Evolutionary conservation across 1,284 basidiomycete genomes (phyloP).

Genomic region (Testicularia cyperi): DNA sequence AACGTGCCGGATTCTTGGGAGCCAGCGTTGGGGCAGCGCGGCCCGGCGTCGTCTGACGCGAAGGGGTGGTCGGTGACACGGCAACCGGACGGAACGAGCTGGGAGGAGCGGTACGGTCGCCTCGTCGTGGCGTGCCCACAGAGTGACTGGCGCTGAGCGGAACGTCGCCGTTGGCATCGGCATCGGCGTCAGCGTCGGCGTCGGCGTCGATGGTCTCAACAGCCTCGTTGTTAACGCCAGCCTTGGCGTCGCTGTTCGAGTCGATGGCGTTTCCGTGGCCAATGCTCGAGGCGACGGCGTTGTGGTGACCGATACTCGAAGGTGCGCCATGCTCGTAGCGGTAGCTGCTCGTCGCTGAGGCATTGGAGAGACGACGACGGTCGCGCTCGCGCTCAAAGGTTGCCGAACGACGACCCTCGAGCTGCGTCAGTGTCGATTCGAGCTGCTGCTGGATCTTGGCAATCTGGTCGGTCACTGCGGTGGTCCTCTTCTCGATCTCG

Average conservation of each 20-base stretch:
- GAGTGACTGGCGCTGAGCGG: no score
- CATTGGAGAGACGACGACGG: constrained; percentile 23
- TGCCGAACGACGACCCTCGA: constrained; percentile 46
- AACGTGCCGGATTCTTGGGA: constrained; percentile 23
- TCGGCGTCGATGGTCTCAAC: constrained; percentile 31
- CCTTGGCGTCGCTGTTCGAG: background rate
- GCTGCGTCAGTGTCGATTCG: constrained; percentile 48
- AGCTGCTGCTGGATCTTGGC: constrained; percentile 53
- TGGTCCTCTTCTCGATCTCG: constrained; percentile 52
- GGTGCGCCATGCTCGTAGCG: constrained; percentile 32
- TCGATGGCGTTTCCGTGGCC: constrained; percentile 14
- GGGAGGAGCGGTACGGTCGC: background rate
- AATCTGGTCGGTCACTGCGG: constrained; percentile 52
- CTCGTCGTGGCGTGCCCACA: no score
- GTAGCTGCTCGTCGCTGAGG: constrained; percentile 26
- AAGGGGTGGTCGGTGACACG: background rate
- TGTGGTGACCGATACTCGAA: constrained; percentile 42
- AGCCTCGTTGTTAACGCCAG: constrained; percentile 13
- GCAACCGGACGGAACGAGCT: background rate
- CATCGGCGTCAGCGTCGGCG: no score
- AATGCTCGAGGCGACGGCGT: constrained; percentile 19
- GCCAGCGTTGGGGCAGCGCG: constrained; percentile 11
- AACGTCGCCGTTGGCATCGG: background rate
- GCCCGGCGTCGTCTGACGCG: constrained; percentile 6
- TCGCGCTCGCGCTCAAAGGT: constrained; percentile 39